A percentile compares a stretch with the other conserved stretches of the same genome.
These are phyloP conservation scores for Apophysomyces variabilis DNA, from an alignment of 371 early-diverging fungal genomes.

Conservation along the genomic window DNA sequence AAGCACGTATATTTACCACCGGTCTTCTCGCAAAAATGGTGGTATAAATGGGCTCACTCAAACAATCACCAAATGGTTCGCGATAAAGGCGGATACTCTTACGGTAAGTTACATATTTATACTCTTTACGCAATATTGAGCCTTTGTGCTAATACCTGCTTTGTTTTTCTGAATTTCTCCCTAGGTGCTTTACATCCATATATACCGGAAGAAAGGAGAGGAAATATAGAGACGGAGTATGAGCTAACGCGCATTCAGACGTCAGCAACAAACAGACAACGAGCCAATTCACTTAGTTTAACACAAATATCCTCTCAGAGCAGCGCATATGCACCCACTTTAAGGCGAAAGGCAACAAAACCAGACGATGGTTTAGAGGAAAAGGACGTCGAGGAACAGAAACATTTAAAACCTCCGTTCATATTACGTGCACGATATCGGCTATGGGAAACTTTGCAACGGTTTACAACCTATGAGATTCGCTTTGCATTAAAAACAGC, in stretches of 20 bases:
- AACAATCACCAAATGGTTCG: conserved; percentile 44
- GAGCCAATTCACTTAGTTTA: neutral
- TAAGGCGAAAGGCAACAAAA: neutral
- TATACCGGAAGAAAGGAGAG: conserved; percentile 30
- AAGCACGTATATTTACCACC: conserved; percentile 59
- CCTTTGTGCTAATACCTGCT: neutral
- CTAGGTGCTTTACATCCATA: conserved; percentile 29
- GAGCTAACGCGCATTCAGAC: conserved; percentile 35
- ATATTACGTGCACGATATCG: conserved; percentile 44
- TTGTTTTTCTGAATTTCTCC: neutral
- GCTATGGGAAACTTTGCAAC: conserved; percentile 51
- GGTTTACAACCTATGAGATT: conserved; percentile 52
- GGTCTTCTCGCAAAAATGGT: conserved; percentile 51
- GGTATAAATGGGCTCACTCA: conserved; percentile 58
- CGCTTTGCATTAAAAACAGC: conserved; percentile 68
- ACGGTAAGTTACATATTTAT: conserved; percentile 27
- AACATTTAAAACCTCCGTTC: conserved; percentile 22
- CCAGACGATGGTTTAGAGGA: neutral
- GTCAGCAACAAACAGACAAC: conserved; percentile 8
- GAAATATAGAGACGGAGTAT: conserved; percentile 39
- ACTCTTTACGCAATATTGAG: neutral
- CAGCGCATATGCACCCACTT: neutral
- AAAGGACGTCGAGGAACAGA: conserved; percentile 8
- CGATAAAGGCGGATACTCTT: conserved; percentile 48
- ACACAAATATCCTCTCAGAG: neutral